phyloP scores from a whole-genome alignment of 805 yeast species.

The Grigorovia jiainica region DNA sequence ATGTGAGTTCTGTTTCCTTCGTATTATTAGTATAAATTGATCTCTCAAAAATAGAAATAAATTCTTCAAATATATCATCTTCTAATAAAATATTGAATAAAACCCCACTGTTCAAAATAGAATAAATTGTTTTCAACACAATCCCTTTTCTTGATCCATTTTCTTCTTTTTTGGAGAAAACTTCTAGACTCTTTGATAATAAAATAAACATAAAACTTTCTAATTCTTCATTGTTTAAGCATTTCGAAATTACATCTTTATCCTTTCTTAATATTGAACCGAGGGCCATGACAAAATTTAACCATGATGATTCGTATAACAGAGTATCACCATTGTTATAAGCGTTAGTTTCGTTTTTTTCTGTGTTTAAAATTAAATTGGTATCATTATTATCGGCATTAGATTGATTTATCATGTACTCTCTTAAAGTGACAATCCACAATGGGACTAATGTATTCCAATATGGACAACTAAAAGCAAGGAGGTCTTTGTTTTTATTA shows the following conservation, averaged over 20 bases:
- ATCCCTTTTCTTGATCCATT: slow-evolving; percentile 22
- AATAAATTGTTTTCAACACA: slow-evolving; percentile 41
- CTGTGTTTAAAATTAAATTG: too few relatives aligned
- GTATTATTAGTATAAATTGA: slow-evolving; percentile 47
- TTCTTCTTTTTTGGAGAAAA: slow-evolving; percentile 39
- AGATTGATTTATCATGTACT: slow-evolving; percentile 60
- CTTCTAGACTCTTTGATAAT: slow-evolving; percentile 76
- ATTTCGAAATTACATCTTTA: slow-evolving; percentile 34
- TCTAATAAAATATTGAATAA: slow-evolving; percentile 53
- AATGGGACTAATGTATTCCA: slow-evolving; percentile 54
- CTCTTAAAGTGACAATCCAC: slow-evolving; percentile 72
- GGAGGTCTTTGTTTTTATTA: slow-evolving; percentile 32
- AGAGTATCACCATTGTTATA: too few relatives aligned
- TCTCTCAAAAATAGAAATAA: slow-evolving; percentile 67
- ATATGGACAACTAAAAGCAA: slow-evolving; percentile 44
- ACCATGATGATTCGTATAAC: slow-evolving; percentile 51
- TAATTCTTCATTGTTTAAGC: slow-evolving; percentile 44
- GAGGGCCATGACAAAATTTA: slow-evolving; percentile 66
- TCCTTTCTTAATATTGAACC: slow-evolving; percentile 52
- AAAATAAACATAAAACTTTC: slow-evolving; percentile 66
- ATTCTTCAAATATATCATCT: slow-evolving; percentile 63
- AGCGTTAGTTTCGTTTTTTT: too few relatives aligned
- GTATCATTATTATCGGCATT: slow-evolving; percentile 11
- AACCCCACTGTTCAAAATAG: slow-evolving; percentile 46
- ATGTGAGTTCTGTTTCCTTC: slow-evolving; percentile 38